Evolutionary conservation across 352 stramenopile genomes (phyloP).

Genomic region (Globisporangium spinosum): DNA sequence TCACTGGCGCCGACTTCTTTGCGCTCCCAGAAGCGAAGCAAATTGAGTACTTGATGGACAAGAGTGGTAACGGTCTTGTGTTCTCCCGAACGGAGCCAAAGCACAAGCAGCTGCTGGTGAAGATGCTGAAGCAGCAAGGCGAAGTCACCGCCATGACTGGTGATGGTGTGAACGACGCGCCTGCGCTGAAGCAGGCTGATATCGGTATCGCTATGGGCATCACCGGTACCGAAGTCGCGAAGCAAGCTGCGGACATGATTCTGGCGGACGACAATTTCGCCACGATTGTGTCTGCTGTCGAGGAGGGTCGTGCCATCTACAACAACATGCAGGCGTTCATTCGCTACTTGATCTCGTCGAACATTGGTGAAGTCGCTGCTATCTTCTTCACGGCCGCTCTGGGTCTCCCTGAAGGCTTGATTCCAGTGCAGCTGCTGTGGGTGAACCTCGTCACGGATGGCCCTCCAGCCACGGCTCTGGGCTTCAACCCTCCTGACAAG

Average conservation of each 20-base stretch:
- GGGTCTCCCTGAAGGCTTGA: slow-evolving; percentile 96
- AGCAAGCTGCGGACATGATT: slow-evolving; percentile 98
- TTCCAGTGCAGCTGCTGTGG: slow-evolving; percentile 98
- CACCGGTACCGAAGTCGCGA: slow-evolving; percentile 97
- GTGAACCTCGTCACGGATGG: slow-evolving; percentile 99
- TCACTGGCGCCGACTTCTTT: slow-evolving; percentile 96
- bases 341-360: slow-evolving; percentile 98
- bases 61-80: slow-evolving; percentile 88
- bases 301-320: slow-evolving; percentile 87
- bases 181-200: slow-evolving; percentile 96
- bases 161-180: slow-evolving; percentile 99
- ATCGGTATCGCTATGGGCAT: slow-evolving; percentile 99
- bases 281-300: slow-evolving; percentile 94
- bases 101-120: slow-evolving; percentile 96
- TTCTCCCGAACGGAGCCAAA: slow-evolving; percentile 97
- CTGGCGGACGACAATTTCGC: slow-evolving; percentile 98
- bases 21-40: slow-evolving; percentile 89
- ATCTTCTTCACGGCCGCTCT: slow-evolving; percentile 97
- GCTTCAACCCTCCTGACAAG: slow-evolving; percentile 97
- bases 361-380: slow-evolving; percentile 98
- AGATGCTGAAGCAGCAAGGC: slow-evolving; percentile 93
- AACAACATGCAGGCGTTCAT: slow-evolving; percentile 99
- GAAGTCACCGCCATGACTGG: slow-evolving; percentile 98
- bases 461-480: slow-evolving; percentile 95
- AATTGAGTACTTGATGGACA: slow-evolving; percentile 82